Evolutionary conservation across 768 basidiomycete genomes (phyloP), one percentile per base, ranked within the genome.

Genomic region (Tylopilus sp.): DNA sequence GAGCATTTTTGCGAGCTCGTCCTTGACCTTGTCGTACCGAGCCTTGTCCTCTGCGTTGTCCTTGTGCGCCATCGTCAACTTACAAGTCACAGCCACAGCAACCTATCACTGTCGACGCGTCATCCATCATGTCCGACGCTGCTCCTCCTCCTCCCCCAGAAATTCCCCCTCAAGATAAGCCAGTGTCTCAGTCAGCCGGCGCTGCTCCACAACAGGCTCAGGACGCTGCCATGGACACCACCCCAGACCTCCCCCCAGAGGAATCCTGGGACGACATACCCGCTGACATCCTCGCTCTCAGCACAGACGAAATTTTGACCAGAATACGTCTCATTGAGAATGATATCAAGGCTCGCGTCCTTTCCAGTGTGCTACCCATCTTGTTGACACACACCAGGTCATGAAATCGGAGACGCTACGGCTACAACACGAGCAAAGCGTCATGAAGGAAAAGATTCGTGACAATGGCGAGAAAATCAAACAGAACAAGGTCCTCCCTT

Each of bases 381-480:
- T 17, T 21, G n/a, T n/a, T n/a, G n/a, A n/a, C n/a, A n/a, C n/a
- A n/a, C n/a, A n/a, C n/a, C 40, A 97, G 94, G 93, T 99, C 59
- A 97, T 99, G 89, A 84, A 91, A 61, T 95, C 93, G 59, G 97
- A 98, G 73, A 92, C 87, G 10, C 75, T 89, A 57, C 82, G 97
- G 45, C 72, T 99, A 49, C 85, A 90, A 62, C 95, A 98, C 66
- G 97, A 98, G 69, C 91, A 95, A 71, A 88, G 75, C 59, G 86
- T 88, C 58, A 98, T 99, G 97, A 88, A 91, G 67, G 95, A 98
- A 77, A 97, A 95, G 79, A 97, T 99, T 65, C 84, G 91, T 47
- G 97, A 99, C 67, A 99, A 98, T 57, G 86, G 88, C 41, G 93
- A 97, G 73, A 98, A 98, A 75, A 91, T 99, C 58, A 97, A 97